phyloP scores from a whole-genome alignment of 2,329 filamentous ascomycete species.

The Boeremia lycopersici region DNA sequence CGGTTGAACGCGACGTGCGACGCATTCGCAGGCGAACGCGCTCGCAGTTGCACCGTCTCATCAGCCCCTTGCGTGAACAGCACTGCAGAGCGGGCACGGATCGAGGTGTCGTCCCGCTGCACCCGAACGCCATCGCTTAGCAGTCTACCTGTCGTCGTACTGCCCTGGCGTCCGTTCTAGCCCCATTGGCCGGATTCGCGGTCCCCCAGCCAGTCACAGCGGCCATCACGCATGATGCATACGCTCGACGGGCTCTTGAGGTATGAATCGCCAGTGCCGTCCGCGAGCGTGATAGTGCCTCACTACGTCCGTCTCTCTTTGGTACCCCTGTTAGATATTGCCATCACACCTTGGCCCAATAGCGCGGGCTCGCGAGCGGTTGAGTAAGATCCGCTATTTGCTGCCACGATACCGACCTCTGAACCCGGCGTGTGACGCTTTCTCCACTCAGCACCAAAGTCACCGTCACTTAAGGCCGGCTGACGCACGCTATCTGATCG shows the following conservation, averaged over 20 bases:
- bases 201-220: slow-evolving; percentile 36
- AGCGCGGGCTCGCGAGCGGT: slow-evolving; percentile 43
- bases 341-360: slow-evolving; percentile 50
- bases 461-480: slow-evolving; percentile 38
- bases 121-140: slow-evolving; percentile 43
- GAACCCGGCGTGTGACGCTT: slow-evolving; percentile 41
- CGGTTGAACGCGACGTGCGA: not conserved
- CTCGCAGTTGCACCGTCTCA: slow-evolving; percentile 1
- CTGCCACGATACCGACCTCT: slow-evolving; percentile 35
- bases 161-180: slow-evolving; percentile 27
- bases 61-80: slow-evolving; percentile 11
- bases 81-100: slow-evolving; percentile 20
- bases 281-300: slow-evolving; percentile 34
- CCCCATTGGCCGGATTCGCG: slow-evolving; percentile 27
- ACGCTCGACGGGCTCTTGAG: slow-evolving; percentile 24
- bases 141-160: slow-evolving; percentile 23
- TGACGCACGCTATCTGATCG: slow-evolving; percentile 36
- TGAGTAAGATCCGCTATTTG: slow-evolving; percentile 45
- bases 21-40: slow-evolving; percentile 1
- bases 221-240: slow-evolving; percentile 29
- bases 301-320: slow-evolving; percentile 31
- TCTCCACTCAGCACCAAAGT: slow-evolving; percentile 39
- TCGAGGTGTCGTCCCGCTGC: slow-evolving; percentile 38
- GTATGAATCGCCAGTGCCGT: slow-evolving; percentile 30
- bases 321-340: slow-evolving; percentile 31